A percentile compares a stretch with the other conserved stretches of the same genome.
Evolutionary conservation across 352 stramenopile genomes (phyloP).

Genomic region (Globisporangium nagaii): DNA sequence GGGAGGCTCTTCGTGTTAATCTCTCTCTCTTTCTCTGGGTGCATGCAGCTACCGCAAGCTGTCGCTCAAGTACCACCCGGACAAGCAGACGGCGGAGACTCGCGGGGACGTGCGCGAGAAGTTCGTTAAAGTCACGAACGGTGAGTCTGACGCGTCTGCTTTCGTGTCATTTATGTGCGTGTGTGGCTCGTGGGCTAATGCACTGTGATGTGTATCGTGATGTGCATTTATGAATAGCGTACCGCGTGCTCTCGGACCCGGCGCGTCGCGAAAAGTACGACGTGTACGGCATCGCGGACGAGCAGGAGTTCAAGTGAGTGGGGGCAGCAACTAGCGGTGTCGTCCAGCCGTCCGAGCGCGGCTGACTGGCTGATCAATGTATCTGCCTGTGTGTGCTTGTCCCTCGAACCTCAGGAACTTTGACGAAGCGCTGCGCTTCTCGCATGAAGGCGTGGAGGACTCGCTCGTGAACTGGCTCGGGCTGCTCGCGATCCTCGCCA

Average conservation of each 20-base stretch:
- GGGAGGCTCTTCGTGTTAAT: too few species aligned
- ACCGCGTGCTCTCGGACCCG: slow-evolving; percentile 71
- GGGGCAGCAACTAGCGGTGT: not conserved
- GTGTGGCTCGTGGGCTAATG: not conserved
- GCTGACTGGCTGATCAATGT: not conserved
- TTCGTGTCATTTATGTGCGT: not conserved
- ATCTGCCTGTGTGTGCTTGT: not conserved
- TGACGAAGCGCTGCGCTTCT: slow-evolving; percentile 65
- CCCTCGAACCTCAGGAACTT: slow-evolving; percentile 50
- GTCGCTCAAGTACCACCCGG: slow-evolving; percentile 92
- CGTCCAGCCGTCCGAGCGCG: too few species aligned
- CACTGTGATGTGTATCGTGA: not conserved
- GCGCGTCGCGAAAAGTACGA: slow-evolving; percentile 75
- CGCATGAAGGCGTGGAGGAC: slow-evolving; percentile 62
- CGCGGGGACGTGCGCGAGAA: slow-evolving; percentile 55
- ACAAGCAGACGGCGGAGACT: slow-evolving; percentile 85
- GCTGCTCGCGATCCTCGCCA: slow-evolving; percentile 41
- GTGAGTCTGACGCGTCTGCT: slow-evolving; percentile 14
- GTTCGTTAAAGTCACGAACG: slow-evolving; percentile 79
- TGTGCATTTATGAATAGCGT: slow-evolving; percentile 27
- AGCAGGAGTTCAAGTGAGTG: slow-evolving; percentile 70
- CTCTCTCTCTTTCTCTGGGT: not conserved
- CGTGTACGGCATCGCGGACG: slow-evolving; percentile 71
- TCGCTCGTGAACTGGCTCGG: slow-evolving; percentile 69
- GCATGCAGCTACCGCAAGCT: slow-evolving; percentile 83